Conservation (phyloP, 805 yeast genomes). For the Lipomyces yamanashiensis region DNA sequence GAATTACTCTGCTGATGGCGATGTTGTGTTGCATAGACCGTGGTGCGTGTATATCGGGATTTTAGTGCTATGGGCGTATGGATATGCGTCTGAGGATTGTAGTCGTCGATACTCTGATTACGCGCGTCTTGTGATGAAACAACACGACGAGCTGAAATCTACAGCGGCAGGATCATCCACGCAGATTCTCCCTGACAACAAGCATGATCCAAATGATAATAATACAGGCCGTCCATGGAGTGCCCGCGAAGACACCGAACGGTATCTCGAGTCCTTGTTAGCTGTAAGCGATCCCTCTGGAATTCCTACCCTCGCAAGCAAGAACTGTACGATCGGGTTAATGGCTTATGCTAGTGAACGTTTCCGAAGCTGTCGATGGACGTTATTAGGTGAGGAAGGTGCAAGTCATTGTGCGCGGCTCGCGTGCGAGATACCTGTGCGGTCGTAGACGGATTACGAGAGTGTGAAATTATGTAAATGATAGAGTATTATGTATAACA, state of each 20-base stretch:
- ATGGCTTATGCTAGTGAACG: slow-evolving; percentile 28
- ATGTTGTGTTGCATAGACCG: slow-evolving; percentile 39
- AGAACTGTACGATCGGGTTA: slow-evolving; percentile 33
- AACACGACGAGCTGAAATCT: neutral
- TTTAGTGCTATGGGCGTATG: slow-evolving; percentile 42
- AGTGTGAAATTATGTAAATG: slow-evolving; percentile 59
- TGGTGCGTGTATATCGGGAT: slow-evolving; percentile 42
- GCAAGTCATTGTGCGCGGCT: slow-evolving; percentile 28
- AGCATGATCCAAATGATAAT: neutral
- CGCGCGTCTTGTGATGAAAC: no score
- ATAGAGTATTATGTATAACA: slow-evolving; percentile 60
- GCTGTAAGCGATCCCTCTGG: slow-evolving; percentile 24
- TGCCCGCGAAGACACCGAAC: slow-evolving; percentile 30
- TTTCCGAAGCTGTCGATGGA: slow-evolving; percentile 30
- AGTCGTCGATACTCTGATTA: slow-evolving; percentile 17
- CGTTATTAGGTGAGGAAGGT: slow-evolving; percentile 33
- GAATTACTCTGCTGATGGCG: slow-evolving; percentile 34
- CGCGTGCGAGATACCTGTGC: slow-evolving; percentile 26
- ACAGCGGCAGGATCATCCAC: no score
- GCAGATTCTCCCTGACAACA: neutral
- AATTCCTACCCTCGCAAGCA: slow-evolving; percentile 16
- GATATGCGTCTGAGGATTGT: slow-evolving; percentile 28
- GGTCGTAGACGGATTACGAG: slow-evolving; percentile 36
- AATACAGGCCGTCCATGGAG: slow-evolving; percentile 10
- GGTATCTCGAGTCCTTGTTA: slow-evolving; percentile 25